Base-by-base conservation (phyloP, 2,329 filamentous ascomycete genomes). In the Trichophyton simii region DNA sequence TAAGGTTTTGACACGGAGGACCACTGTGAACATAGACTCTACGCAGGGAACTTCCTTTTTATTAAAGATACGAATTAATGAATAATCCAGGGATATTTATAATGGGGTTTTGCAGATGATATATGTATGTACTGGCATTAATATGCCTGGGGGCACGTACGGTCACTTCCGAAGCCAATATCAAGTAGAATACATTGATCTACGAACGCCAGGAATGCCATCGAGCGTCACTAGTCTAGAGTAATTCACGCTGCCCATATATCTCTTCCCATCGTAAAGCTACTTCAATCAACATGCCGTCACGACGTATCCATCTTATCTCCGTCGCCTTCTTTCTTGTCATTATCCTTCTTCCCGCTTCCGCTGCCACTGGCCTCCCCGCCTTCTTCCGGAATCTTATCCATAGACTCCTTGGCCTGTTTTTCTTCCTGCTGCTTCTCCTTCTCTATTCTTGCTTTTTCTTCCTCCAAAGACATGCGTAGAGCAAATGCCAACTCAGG, bases 391-490 rank as follows among this genome's bases (percentile, higher is more conserved):
- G 90, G 86, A 71, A 97, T 90, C 55, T 85, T 85, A 70, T 91
- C 90, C 67, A 97, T 79, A 59, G 85, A 83, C 50, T 84, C 84
- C 78, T 91, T 92, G 60, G 88, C 82, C 50, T 83, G 75, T 63
- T 85, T 82, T 67, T 89, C 87, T 67, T 89, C 87, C 65, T 89
- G 84, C 68, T 86, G 85, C 68, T 87, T 89, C 70, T 87, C 85
- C 77, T 90, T 90, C 74, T 96, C 91, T 76, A 95, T 87, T 69
- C 94, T 82, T 64, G 91, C 91, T 79, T 95, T 95, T 77, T 99
- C 94, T 73, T 99, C 94, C 74, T 99, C 94, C 83, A 95, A 90
- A 75, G 89, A 95, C 90, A 99, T 96, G 65, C 94, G 86, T 72
- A 99, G 79, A 59, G 94, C 94, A 67, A 99, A 83, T 22, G 94